Evolutionary conservation across 192 early-diverging fungal species (phyloP), one percentile per base, ranked within the genome.

Genomic region (Helicostylum pulchrum): DNA sequence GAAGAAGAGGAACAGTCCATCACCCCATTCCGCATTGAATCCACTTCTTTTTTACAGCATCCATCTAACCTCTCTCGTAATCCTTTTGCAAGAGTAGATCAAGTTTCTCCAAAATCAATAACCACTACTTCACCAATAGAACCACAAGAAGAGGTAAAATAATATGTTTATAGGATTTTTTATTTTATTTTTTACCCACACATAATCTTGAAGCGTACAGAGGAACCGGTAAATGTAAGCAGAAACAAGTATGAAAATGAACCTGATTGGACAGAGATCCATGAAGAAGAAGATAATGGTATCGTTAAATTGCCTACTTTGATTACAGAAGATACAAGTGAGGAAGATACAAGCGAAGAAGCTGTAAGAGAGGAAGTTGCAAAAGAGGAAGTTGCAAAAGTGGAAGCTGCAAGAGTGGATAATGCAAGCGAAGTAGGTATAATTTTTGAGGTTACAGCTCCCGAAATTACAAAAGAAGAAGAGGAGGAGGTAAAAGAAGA

Each of bases 181-280:
- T 45, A 44, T 59, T 15, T 17, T 12, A 4, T 19, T 23, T 44
- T 14, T 19, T 59, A 39, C n/a, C 32, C 4, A 53, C 9, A 53
- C 4, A 54, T 32, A 54, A 32, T 19, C 17, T 5, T 43, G 21
- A 17, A 59, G 19, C 3, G 32, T 19, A 59, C 39, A 23, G 56
- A 59, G 2, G 56, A 59, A 30, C 20, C 44, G 23, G 20, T 39
- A 44, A 17, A 59, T 19, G 36, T 59, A 3, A 39, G 17, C 43
- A 7, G 42, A 26, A 31, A 58, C 15, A 17, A 20, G 20, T 64
- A 64, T 64, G 62, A 52, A 14, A 53, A 64, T 64, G 62, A 53
- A 17, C 62, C 62, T 44, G 62, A 64, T 43, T 64, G 62, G 62
- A 64, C 62, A 64, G 62, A 64, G 14, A 64, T 64, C 20, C 15